A percentile compares a stretch with the other conserved stretches of the same genome.
These are phyloP conservation scores for Penicillium fimorum DNA, from an alignment of 495 filamentous ascomycete species.

Conservation along the genomic window DNA sequence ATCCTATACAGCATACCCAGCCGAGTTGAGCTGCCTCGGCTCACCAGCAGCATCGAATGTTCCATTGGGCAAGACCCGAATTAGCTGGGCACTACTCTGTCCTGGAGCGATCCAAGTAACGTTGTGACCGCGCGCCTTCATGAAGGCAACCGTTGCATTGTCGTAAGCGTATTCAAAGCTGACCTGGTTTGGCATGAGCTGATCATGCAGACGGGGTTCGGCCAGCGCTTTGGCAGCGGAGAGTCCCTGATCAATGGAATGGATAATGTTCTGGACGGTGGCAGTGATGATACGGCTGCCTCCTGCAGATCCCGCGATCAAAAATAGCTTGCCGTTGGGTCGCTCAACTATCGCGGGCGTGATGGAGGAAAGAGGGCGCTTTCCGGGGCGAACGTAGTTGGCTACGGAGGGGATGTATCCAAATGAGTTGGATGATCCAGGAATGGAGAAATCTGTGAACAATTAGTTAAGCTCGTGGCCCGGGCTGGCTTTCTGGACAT, in stretches of 20 bases:
- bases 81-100: slow-evolving; percentile 67
- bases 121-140: slow-evolving; percentile 67
- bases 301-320: slow-evolving; percentile 74
- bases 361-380: slow-evolving; percentile 78
- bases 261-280: slow-evolving; percentile 72
- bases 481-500: slow-evolving; percentile 11
- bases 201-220: slow-evolving; percentile 74
- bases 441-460: slow-evolving; percentile 66
- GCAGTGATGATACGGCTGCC: slow-evolving; percentile 87
- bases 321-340: slow-evolving; percentile 62
- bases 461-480: not conserved
- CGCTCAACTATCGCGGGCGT: slow-evolving; percentile 73
- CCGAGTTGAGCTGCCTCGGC: slow-evolving; percentile 71
- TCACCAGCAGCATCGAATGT: slow-evolving; percentile 76
- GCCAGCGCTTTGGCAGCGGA: slow-evolving; percentile 60
- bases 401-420: slow-evolving; percentile 75
- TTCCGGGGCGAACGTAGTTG: slow-evolving; percentile 79
- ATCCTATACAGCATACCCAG: slow-evolving; percentile 62
- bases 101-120: slow-evolving; percentile 67
- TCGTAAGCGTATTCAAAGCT: slow-evolving; percentile 71
- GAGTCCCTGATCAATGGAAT: slow-evolving; percentile 65
- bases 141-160: slow-evolving; percentile 60
- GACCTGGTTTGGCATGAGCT: slow-evolving; percentile 69
- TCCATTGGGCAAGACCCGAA: slow-evolving; percentile 67
- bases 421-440: slow-evolving; percentile 70